A percentile compares a stretch with the other conserved stretches of the same genome.
Conservation (phyloP, 768 basidiomycete species). For the Tremella fuciformis region DNA sequence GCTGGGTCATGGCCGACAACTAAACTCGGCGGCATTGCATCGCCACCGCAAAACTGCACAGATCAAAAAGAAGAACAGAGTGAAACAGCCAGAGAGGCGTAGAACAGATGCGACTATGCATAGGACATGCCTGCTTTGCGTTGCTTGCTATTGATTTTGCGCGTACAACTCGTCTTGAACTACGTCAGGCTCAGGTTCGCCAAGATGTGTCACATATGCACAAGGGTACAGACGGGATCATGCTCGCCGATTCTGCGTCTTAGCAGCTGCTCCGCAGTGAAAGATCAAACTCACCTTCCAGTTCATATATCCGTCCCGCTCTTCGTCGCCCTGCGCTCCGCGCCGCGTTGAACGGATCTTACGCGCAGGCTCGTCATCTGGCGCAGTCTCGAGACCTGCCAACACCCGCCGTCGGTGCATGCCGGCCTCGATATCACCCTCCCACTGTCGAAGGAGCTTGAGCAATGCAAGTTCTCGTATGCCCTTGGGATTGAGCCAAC, state of each 20-base stretch:
- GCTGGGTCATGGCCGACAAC: slow-evolving; percentile 50
- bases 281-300: slow-evolving; percentile 36
- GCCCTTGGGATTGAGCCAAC: slow-evolving; percentile 89
- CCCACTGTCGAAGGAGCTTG: slow-evolving; percentile 62
- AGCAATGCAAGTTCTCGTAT: slow-evolving; percentile 75
- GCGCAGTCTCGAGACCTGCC: slow-evolving; percentile 26
- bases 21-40: slow-evolving; percentile 8
- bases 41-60: too few relatives aligned
- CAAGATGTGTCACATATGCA: too few relatives aligned
- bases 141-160: too few relatives aligned
- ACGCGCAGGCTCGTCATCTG: slow-evolving; percentile 21
- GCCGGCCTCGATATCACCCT: slow-evolving; percentile 38
- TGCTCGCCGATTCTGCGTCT: background rate
- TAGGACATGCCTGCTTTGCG: too few relatives aligned
- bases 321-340: slow-evolving; percentile 28
- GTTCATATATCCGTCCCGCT: slow-evolving; percentile 29
- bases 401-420: slow-evolving; percentile 34
- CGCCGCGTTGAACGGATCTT: slow-evolving; percentile 10
- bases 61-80: too few relatives aligned
- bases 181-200: too few relatives aligned
- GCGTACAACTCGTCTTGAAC: too few relatives aligned
- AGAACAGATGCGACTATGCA: too few relatives aligned
- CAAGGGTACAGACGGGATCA: background rate
- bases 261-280: background rate
- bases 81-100: too few relatives aligned